These are phyloP conservation scores for Claviceps sp. DNA, from an alignment of 2,329 filamentous ascomycete genomes.

Conservation along the genomic window DNA sequence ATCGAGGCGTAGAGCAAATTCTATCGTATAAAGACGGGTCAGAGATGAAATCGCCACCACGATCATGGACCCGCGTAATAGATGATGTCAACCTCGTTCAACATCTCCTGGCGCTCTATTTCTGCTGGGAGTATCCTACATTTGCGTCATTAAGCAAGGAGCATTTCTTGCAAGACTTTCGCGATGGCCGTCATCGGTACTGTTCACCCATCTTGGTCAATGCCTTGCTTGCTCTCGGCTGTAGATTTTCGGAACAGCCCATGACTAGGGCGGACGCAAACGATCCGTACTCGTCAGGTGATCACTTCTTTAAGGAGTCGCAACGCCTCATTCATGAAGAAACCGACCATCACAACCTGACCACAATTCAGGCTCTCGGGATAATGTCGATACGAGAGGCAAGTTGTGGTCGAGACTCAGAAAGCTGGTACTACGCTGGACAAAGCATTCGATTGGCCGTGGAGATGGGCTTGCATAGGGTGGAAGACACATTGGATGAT, in stretches of 20 bases:
- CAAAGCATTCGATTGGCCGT: slow-evolving; percentile 59
- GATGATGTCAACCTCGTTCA: slow-evolving; percentile 43
- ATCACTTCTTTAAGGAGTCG: slow-evolving; percentile 62
- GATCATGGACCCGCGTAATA: slow-evolving; percentile 49
- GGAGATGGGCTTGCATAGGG: slow-evolving; percentile 54
- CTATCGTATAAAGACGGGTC: slow-evolving; percentile 31
- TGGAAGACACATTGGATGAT: slow-evolving; percentile 33
- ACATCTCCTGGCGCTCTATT: slow-evolving; percentile 53
- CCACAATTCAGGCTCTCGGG: slow-evolving; percentile 61
- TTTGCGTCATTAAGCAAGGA: slow-evolving; percentile 61
- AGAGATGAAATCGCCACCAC: slow-evolving; percentile 27
- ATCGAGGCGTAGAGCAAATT: slow-evolving; percentile 32
- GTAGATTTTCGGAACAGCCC: slow-evolving; percentile 53
- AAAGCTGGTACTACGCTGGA: slow-evolving; percentile 59
- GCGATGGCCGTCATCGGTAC: slow-evolving; percentile 44
- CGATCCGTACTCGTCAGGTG: slow-evolving; percentile 52
- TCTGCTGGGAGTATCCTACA: slow-evolving; percentile 65
- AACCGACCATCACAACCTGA: slow-evolving; percentile 46
- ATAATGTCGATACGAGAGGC: slow-evolving; percentile 66
- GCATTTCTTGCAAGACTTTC: slow-evolving; percentile 54
- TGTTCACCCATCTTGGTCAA: slow-evolving; percentile 57
- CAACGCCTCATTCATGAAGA: slow-evolving; percentile 46
- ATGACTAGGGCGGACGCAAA: slow-evolving; percentile 48
- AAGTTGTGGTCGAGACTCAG: slow-evolving; percentile 57
- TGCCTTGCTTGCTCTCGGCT: slow-evolving; percentile 50